Percentiles rank a stretch among this genome's conserved stretches.
These are phyloP conservation scores for Haematococcus lacustris DNA, from an alignment of 139 green algal species.

Conservation along the genomic window DNA sequence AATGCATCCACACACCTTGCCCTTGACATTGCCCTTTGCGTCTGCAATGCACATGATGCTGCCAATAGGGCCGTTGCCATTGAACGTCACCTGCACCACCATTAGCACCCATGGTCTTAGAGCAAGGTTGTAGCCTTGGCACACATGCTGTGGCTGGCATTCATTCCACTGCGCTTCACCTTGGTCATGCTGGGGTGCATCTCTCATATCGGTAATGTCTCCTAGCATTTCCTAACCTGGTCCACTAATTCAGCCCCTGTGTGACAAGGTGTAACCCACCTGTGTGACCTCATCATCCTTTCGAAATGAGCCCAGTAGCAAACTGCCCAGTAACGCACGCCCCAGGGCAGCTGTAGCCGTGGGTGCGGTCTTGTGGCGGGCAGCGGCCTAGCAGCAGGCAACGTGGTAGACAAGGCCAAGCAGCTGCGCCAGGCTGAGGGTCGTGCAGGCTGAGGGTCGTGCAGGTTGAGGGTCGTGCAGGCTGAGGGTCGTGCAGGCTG, in stretches of 20 bases:
- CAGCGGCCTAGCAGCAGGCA: conserved; percentile 28
- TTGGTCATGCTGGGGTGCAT: background rate
- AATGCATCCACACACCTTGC: conserved; percentile 17
- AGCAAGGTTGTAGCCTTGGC: background rate
- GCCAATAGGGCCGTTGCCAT: conserved; percentile 65
- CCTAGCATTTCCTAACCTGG: background rate
- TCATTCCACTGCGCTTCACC: background rate
- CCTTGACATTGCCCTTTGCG: conserved; percentile 46
- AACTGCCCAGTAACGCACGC: conserved; percentile 63
- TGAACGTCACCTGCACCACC: conserved; percentile 70
- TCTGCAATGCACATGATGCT: conserved; percentile 23
- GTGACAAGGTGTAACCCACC: conserved; percentile 21
- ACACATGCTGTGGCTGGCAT: background rate
- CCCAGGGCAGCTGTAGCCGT: conserved; percentile 83
- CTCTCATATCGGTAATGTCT: background rate
- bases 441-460: background rate
- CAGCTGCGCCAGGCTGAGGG: background rate
- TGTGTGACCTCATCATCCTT: conserved; percentile 62
- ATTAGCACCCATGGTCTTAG: background rate
- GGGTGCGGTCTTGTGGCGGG: conserved; percentile 62
- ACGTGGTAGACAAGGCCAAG: background rate
- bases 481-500: too few relatives aligned
- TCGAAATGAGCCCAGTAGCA: conserved; percentile 70
- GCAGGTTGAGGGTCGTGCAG: too few relatives aligned
- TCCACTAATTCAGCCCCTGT: background rate